Base-by-base conservation (phyloP, 495 filamentous ascomycete species). In the Venustampulla echinocandica region DNA sequence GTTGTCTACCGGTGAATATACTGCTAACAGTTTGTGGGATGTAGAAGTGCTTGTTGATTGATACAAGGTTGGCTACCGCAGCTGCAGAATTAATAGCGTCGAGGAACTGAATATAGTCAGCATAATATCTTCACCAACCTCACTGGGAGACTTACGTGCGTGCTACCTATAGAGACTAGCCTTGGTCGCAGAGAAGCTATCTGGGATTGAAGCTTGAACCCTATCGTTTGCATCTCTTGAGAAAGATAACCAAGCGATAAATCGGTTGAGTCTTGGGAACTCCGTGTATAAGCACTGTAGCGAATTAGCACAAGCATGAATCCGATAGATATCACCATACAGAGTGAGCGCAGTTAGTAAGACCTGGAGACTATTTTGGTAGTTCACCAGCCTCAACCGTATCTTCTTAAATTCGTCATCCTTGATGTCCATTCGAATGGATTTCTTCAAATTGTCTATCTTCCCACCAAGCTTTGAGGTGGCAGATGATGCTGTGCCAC, bases 1-100 rank as follows among this genome's bases (percentile, higher is more conserved):
- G 4, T 7, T 40, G 20, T 15, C 33, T 11, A 2, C 49, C 49
- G 1, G 42, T 52, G 28, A 32, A 52, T 10, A 47, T 40, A 23
- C 43, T 47, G 14, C 18, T 46, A 1, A 52, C 43, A 3, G 42
- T 10, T 13, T 27, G 32, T 9, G 33, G 24, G 32, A 47, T 28
- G n/a, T 30, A n/a, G 20, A 52, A 52, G 24, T 52, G 33, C 20
- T 42, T 40, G 42, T 45, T 45, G 13, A 45, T 11, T 4, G 42
- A 45, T 41, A 35, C n/a, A 5, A 14, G n/a, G 33, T 5, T 7
- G 6, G 27, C 27, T 30, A 30, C 27, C 27, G 27, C 27, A 6
- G 27, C 13, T 13, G 27, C 27, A 6, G 27, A 30, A 13, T 6
- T 30, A 13, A 30, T 30, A 13, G 27, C 6, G 27, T 30, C 13